phyloP scores from a whole-genome alignment of 148 eudicot species.

The Limonium bicolor region DNA sequence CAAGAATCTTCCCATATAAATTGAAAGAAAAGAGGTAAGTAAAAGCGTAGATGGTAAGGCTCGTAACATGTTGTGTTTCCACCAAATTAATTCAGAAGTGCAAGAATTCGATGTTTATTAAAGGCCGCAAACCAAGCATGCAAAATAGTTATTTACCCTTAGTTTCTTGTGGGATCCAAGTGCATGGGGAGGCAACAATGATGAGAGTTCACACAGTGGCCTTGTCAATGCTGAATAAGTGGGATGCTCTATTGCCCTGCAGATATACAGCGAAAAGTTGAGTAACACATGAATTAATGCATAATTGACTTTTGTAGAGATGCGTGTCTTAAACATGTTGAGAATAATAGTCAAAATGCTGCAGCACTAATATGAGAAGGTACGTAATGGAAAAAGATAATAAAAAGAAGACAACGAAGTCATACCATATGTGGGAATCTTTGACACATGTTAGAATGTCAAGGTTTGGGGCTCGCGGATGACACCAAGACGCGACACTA shows the following conservation, averaged over 20 bases:
- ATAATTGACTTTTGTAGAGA: not conserved
- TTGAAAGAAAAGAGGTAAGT: too few species aligned
- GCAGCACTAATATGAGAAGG: not conserved
- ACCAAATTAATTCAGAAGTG: too few species aligned
- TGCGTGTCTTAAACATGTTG: not conserved
- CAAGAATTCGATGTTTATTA: too few species aligned
- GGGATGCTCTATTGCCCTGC: slow-evolving; percentile 97
- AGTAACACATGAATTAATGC: not conserved
- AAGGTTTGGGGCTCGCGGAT: slow-evolving; percentile 98
- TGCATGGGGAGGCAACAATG: slow-evolving; percentile 77
- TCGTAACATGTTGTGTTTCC: too few species aligned
- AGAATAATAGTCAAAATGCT: not conserved
- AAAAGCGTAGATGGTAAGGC: too few species aligned
- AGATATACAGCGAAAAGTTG: slow-evolving; percentile 1
- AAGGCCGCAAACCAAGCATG: too few species aligned
- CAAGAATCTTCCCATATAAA: too few species aligned
- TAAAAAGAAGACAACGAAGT: slow-evolving; percentile 5
- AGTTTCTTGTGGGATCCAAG: slow-evolving; percentile 89
- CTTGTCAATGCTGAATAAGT: slow-evolving; percentile 91
- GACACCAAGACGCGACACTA: slow-evolving; percentile 99
- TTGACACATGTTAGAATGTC: slow-evolving; percentile 96
- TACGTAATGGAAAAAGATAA: not conserved
- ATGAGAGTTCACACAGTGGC: slow-evolving; percentile 91
- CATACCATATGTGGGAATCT: slow-evolving; percentile 97
- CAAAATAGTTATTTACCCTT: slow-evolving; percentile 33